A percentile compares a stretch with the other conserved stretches of the same genome.
Conservation (phyloP, 345 rosid species). For the Lenwebbia sp. region DNA sequence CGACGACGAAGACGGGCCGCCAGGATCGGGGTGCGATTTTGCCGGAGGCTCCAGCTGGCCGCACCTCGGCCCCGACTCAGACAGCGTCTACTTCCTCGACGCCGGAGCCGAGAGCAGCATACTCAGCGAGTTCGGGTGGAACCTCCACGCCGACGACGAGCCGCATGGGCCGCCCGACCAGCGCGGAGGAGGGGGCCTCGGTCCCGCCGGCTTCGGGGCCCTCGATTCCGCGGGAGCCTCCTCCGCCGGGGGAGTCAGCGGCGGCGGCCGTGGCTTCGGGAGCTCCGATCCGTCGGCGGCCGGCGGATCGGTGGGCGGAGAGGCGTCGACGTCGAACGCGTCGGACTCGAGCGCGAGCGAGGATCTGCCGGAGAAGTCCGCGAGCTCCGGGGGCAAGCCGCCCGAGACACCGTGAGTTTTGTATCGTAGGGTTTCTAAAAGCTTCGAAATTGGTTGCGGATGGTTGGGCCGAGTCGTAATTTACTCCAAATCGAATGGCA, state of each 20-base stretch:
- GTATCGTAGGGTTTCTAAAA: background rate
- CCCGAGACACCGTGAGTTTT: slow-evolving; percentile 78
- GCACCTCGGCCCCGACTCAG: slow-evolving; percentile 28
- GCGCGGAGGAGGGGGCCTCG: too few relatives aligned
- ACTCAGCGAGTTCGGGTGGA: slow-evolving; percentile 64
- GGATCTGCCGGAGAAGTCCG: slow-evolving; percentile 42
- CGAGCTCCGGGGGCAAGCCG: slow-evolving; percentile 45
- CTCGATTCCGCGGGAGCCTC: background rate
- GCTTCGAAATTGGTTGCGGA: background rate
- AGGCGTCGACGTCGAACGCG: slow-evolving; percentile 36
- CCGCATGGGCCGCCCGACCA: background rate
- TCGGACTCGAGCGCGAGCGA: slow-evolving; percentile 76
- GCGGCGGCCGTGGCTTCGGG: background rate
- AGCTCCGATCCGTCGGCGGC: slow-evolving; percentile 14
- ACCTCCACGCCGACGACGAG: slow-evolving; percentile 8
- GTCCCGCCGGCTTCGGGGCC: background rate
- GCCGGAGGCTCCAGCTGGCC: slow-evolving; percentile 7
- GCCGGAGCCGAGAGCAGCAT: slow-evolving; percentile 27
- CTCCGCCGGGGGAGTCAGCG: background rate
- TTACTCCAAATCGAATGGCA: background rate
- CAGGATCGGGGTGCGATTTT: background rate
- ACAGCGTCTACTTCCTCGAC: slow-evolving; percentile 30
- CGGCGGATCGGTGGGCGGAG: background rate
- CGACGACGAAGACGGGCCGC: background rate
- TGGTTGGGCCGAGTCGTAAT: background rate